Percentiles rank a stretch among this genome's conserved stretches.
Evolutionary conservation across 1,284 basidiomycete genomes (phyloP).

Genomic region (Austropuccinia psidii): DNA sequence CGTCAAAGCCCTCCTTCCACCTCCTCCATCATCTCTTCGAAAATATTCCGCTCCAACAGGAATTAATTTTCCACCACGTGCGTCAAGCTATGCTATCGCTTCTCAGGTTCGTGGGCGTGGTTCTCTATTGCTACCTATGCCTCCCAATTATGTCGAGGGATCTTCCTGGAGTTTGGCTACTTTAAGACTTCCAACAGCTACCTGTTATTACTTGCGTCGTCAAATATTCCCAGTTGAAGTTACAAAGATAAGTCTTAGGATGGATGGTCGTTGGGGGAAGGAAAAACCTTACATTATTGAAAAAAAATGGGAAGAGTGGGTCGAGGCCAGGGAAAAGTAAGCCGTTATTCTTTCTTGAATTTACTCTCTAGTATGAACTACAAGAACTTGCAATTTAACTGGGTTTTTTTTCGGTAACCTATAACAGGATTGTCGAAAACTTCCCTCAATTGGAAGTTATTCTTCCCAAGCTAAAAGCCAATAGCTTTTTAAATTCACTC

Average conservation of each 20-base stretch:
- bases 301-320: slow-evolving; percentile 28
- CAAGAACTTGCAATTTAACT: not conserved
- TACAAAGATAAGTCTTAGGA: slow-evolving; percentile 16
- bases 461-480: slow-evolving; percentile 23
- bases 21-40: not conserved
- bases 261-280: slow-evolving; percentile 24
- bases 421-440: not conserved
- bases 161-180: slow-evolving; percentile 9
- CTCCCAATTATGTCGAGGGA: slow-evolving; percentile 18
- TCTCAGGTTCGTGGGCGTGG: not conserved
- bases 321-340: slow-evolving; percentile 14
- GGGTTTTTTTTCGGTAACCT: not conserved
- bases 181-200: not conserved
- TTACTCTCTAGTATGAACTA: not conserved
- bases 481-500: slow-evolving; percentile 19
- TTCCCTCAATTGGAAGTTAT: slow-evolving; percentile 17
- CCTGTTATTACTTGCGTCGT: not conserved
- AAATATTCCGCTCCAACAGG: slow-evolving; percentile 6
- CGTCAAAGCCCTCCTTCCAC: not conserved
- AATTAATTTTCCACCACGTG: not conserved
- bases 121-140: slow-evolving; percentile 26
- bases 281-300: slow-evolving; percentile 12
- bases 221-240: slow-evolving; percentile 8
- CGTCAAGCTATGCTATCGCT: not conserved
- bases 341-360: not conserved